These are phyloP conservation scores for Dalechampia spathulata DNA, from an alignment of 441 rosid genomes.

Conservation along the genomic window DNA sequence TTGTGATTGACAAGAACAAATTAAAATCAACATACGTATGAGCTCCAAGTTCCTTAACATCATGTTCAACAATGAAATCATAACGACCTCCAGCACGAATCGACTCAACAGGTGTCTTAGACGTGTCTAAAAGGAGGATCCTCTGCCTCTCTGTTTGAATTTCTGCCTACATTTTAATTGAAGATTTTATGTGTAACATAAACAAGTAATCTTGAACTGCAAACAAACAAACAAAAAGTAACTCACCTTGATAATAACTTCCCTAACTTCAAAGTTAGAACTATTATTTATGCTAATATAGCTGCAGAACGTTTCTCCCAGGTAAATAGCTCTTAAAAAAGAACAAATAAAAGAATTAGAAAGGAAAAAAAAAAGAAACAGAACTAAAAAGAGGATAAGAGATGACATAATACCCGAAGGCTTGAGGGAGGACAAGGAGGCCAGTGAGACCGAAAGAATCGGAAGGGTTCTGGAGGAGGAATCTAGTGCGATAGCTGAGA, in stretches of 20 bases:
- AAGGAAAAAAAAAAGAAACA: not conserved
- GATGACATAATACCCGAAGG: slow-evolving; percentile 52
- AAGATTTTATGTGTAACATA: not conserved
- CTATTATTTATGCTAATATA: slow-evolving; percentile 89
- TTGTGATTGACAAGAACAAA: not conserved
- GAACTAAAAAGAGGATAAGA: not conserved
- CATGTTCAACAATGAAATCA: slow-evolving; percentile 95
- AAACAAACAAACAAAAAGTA: not conserved
- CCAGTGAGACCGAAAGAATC: slow-evolving; percentile 89
- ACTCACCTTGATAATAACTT: slow-evolving; percentile 72
- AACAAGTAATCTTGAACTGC: not conserved
- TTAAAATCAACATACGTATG: slow-evolving; percentile 49
- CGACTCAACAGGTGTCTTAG: slow-evolving; percentile 82
- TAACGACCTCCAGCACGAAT: slow-evolving; percentile 90
- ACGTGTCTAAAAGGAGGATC: slow-evolving; percentile 75
- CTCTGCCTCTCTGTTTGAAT: slow-evolving; percentile 96
- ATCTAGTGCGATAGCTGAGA: slow-evolving; percentile 63
- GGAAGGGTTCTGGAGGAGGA: slow-evolving; percentile 56
- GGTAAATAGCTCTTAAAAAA: slow-evolving; percentile 64
- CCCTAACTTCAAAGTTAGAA: slow-evolving; percentile 78
- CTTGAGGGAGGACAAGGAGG: slow-evolving; percentile 93
- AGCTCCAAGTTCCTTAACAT: slow-evolving; percentile 98
- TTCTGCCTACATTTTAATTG: slow-evolving; percentile 55
- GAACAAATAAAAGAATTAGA: not conserved
- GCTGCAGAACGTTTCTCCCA: slow-evolving; percentile 96